Conservation (phyloP, 2,329 filamentous ascomycete genomes). For the Epichloe sylvatica region DNA sequence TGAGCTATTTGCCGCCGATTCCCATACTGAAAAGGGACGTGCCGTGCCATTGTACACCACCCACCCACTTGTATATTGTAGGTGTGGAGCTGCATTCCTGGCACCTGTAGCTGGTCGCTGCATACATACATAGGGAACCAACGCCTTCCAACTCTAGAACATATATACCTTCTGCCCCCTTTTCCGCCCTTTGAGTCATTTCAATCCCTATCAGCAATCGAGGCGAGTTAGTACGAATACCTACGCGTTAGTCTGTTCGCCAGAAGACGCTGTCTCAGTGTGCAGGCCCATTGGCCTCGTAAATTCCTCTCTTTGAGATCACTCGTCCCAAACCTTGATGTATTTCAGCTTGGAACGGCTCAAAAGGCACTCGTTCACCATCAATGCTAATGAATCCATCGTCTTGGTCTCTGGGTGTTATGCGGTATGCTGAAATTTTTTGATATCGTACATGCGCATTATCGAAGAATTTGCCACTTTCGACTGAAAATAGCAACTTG, state of each 20-base stretch:
- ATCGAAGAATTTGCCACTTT: conserved; percentile 65
- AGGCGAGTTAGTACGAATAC: too few species aligned
- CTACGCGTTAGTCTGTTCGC: too few species aligned
- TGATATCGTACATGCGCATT: conserved; percentile 63
- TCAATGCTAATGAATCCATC: conserved; percentile 88
- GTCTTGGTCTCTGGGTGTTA: conserved; percentile 57
- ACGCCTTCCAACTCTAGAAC: neutral
- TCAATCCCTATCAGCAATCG: neutral
- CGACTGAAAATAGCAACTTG: conserved; percentile 56
- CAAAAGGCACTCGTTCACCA: conserved; percentile 75
- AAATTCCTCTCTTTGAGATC: conserved; percentile 62
- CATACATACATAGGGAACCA: too few species aligned
- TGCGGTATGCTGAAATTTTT: conserved; percentile 77
- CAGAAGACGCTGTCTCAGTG: conserved; percentile 32
- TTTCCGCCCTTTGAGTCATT: neutral
- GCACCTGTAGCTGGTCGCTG: too few species aligned
- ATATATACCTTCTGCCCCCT: neutral
- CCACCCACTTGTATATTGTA: too few species aligned
- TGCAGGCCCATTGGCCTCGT: conserved; percentile 47
- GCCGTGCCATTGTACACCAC: too few species aligned
- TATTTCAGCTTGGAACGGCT: conserved; percentile 81
- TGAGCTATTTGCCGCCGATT: neutral
- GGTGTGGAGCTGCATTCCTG: too few species aligned
- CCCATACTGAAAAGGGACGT: too few species aligned
- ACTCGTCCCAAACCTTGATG: conserved; percentile 71